phyloP scores from a whole-genome alignment of 2,329 filamentous ascomycete genomes.

The Alternaria arbusti region DNA sequence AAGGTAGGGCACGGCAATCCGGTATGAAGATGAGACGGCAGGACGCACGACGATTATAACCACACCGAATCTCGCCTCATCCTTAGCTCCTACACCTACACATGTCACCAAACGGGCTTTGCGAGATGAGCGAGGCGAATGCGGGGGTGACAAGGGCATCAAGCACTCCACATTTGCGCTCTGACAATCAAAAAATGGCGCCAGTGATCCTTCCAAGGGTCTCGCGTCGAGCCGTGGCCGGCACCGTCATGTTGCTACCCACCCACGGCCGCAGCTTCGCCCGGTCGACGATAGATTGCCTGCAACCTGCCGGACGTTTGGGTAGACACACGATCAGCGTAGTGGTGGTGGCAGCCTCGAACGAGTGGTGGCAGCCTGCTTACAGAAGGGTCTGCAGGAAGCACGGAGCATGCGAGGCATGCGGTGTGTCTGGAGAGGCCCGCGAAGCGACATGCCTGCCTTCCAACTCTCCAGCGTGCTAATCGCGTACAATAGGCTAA shows the following conservation, averaged over 20 bases:
- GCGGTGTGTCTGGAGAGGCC: conserved; percentile 18
- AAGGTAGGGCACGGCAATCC: neutral
- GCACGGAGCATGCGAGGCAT: conserved; percentile 29
- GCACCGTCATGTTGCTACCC: conserved; percentile 31
- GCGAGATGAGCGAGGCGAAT: conserved; percentile 42
- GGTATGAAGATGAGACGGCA: conserved; percentile 10
- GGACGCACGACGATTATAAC: conserved; percentile 31
- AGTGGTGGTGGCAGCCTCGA: conserved; percentile 27
- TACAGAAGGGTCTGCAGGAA: conserved; percentile 37
- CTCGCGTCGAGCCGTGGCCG: conserved; percentile 23
- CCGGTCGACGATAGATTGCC: conserved; percentile 32
- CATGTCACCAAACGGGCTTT: conserved; percentile 24
- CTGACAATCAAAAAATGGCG: conserved; percentile 34
- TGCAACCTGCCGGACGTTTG: conserved; percentile 27
- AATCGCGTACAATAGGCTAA: conserved; percentile 41
- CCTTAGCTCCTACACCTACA: conserved; percentile 22
- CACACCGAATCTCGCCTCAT: conserved; percentile 25
- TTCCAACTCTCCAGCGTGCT: conserved; percentile 18
- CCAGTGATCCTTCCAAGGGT: conserved; percentile 33
- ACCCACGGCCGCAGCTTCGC: conserved; percentile 17
- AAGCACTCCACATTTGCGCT: conserved; percentile 39
- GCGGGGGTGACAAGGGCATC: conserved; percentile 42
- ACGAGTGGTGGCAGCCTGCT: conserved; percentile 25
- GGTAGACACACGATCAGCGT: conserved; percentile 9
- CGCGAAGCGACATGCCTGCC: conserved; percentile 22